Percentiles rank a stretch among this genome's conserved stretches.
phyloP scores from a whole-genome alignment of 805 yeast species.

The Lachancea fermentati region DNA sequence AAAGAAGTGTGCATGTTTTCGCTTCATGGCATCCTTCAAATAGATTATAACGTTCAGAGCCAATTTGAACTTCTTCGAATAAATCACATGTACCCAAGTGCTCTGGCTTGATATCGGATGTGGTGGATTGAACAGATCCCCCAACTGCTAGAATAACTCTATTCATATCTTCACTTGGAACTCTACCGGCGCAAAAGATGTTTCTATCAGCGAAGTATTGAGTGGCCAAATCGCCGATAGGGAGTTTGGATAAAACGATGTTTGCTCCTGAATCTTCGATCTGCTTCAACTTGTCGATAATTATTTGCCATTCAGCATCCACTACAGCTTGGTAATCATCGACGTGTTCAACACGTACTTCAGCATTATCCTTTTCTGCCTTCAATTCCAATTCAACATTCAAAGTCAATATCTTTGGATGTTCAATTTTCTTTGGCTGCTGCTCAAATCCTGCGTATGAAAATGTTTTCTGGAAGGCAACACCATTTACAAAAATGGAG shows the following conservation, averaged over 20 bases:
- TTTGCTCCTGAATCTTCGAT: constrained; percentile 83
- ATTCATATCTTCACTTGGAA: constrained; percentile 80
- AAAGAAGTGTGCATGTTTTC: constrained; percentile 84
- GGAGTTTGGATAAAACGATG: constrained; percentile 87
- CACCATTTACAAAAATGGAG: constrained; percentile 83
- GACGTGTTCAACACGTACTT: constrained; percentile 91
- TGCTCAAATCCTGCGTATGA: constrained; percentile 98
- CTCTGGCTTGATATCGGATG: constrained; percentile 58
- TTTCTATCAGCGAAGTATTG: constrained; percentile 95
- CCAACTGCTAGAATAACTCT: constrained; percentile 93
- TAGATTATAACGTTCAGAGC: constrained; percentile 89
- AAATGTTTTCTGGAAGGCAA: constrained; percentile 94
- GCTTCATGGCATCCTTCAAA: constrained; percentile 91
- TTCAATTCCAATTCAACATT: constrained; percentile 94
- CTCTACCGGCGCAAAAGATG: constrained; percentile 97
- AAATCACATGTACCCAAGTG: constrained; percentile 79
- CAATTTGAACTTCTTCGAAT: constrained; percentile 94
- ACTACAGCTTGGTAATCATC: constrained; percentile 92
- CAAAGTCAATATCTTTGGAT: constrained; percentile 78
- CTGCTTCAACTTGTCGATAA: constrained; percentile 76
- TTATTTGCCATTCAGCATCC: constrained; percentile 98
- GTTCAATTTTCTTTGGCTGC: constrained; percentile 79
- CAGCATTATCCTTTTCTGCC: constrained; percentile 98
- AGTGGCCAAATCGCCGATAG: constrained; percentile 98
- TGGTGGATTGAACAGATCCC: constrained; percentile 77